A percentile compares a stretch with the other conserved stretches of the same genome.
Evolutionary conservation across 768 basidiomycete species (phyloP).

Genomic region (Russula olivacea): DNA sequence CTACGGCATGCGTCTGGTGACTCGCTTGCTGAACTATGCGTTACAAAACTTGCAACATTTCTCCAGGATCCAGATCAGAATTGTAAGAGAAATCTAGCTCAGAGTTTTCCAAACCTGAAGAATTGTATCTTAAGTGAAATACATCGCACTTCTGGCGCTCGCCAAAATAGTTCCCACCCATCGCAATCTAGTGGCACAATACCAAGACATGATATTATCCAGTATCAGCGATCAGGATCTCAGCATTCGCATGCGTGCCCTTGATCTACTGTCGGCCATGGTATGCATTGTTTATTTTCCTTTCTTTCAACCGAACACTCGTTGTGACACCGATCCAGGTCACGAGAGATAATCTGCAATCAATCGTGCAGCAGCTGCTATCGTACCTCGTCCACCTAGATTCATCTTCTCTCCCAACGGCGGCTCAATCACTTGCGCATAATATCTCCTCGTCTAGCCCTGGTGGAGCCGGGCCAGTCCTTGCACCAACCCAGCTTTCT

Average conservation of each 20-base stretch:
- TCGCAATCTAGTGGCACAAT: slow-evolving; percentile 81
- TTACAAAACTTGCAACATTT: slow-evolving; percentile 89
- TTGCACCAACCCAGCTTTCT: slow-evolving; percentile 62
- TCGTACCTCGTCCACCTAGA: slow-evolving; percentile 72
- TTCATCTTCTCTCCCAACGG: slow-evolving; percentile 48
- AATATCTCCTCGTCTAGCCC: slow-evolving; percentile 44
- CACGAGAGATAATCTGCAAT: slow-evolving; percentile 75
- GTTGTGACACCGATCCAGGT: slow-evolving; percentile 46
- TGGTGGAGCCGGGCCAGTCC: slow-evolving; percentile 31
- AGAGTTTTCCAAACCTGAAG: not conserved
- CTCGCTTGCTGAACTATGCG: slow-evolving; percentile 78
- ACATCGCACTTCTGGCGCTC: slow-evolving; percentile 92
- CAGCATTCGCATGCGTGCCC: slow-evolving; percentile 91
- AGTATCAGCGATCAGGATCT: slow-evolving; percentile 92
- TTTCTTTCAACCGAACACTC: not conserved
- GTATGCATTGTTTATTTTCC: slow-evolving; percentile 36
- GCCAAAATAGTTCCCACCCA: slow-evolving; percentile 93
- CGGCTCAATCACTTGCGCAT: slow-evolving; percentile 47
- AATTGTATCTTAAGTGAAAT: slow-evolving; percentile 65
- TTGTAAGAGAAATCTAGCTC: slow-evolving; percentile 45
- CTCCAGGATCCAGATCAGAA: slow-evolving; percentile 94
- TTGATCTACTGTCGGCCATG: slow-evolving; percentile 92
- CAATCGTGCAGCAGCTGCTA: slow-evolving; percentile 84
- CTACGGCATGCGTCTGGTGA: slow-evolving; percentile 72
- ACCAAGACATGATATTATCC: slow-evolving; percentile 85